Evolutionary conservation across 192 early-diverging fungal species (phyloP).

Genomic region (Entomortierella beljakovae): DNA sequence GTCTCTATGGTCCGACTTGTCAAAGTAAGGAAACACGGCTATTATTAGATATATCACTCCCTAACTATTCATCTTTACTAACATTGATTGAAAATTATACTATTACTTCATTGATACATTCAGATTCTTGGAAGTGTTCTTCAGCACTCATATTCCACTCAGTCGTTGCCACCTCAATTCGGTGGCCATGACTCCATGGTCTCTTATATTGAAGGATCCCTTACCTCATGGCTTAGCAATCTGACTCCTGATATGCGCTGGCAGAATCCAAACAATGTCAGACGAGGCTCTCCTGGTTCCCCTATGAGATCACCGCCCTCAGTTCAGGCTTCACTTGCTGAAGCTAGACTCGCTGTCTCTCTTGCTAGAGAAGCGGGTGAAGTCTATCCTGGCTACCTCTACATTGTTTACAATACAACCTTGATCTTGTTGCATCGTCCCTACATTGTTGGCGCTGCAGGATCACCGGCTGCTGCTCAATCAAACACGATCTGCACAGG

Average conservation of each 20-base stretch:
- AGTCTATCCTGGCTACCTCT: constrained; percentile 48
- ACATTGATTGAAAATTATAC: too few relatives aligned
- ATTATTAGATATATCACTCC: too few relatives aligned
- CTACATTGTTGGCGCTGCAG: constrained; percentile 60
- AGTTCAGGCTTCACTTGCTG: constrained; percentile 17
- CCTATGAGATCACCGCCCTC: constrained; percentile 31
- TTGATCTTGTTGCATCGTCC: constrained; percentile 63
- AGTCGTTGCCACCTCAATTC: constrained; percentile 48
- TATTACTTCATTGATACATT: background rate
- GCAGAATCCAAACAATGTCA: constrained; percentile 35
- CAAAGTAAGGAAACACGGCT: constrained; percentile 41
- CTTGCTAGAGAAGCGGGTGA: constrained; percentile 35
- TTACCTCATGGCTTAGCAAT: constrained; percentile 52
- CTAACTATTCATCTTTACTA: too few relatives aligned
- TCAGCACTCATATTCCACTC: constrained; percentile 52
- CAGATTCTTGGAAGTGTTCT: constrained; percentile 51
- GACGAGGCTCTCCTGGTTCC: constrained; percentile 33
- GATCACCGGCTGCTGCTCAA: constrained; percentile 44
- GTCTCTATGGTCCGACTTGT: constrained; percentile 47
- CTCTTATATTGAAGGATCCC: constrained; percentile 45
- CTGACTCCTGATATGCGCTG: constrained; percentile 52
- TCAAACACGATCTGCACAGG: constrained; percentile 55
- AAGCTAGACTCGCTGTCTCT: constrained; percentile 19
- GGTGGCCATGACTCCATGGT: constrained; percentile 53
- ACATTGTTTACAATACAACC: constrained; percentile 56